Evolutionary conservation across 2,329 filamentous ascomycete genomes (phyloP).

Genomic region (Nemania sp.): DNA sequence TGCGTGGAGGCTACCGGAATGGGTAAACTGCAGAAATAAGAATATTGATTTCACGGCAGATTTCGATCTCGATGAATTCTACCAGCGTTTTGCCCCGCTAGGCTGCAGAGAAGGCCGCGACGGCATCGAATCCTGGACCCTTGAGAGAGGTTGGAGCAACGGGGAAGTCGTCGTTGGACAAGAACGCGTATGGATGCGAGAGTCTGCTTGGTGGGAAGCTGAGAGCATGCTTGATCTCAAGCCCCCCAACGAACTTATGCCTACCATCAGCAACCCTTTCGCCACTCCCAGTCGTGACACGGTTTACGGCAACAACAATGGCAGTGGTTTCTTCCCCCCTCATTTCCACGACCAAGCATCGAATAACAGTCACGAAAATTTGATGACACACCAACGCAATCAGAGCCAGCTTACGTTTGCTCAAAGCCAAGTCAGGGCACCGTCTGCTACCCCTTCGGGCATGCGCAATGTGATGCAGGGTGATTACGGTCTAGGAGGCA

Average conservation of each 20-base stretch:
- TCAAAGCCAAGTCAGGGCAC: slow-evolving; percentile 57
- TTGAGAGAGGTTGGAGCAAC: slow-evolving; percentile 98
- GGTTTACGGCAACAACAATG: slow-evolving; percentile 74
- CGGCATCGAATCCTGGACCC: slow-evolving; percentile 91
- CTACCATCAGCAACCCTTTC: slow-evolving; percentile 49
- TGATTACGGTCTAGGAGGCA: slow-evolving; percentile 89
- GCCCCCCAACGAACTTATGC: slow-evolving; percentile 63
- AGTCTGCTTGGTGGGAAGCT: slow-evolving; percentile 96
- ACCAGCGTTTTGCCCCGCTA: slow-evolving; percentile 81
- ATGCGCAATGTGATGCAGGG: slow-evolving; percentile 71
- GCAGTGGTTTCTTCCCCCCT: slow-evolving; percentile 77
- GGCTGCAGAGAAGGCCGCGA: slow-evolving; percentile 92
- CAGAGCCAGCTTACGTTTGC: slow-evolving; percentile 63
- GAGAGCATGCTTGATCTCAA: slow-evolving; percentile 96
- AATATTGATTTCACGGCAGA: slow-evolving; percentile 96
- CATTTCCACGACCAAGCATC: slow-evolving; percentile 70
- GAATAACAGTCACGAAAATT: slow-evolving; percentile 78
- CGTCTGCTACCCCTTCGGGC: slow-evolving; percentile 71
- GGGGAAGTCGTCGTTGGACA: slow-evolving; percentile 92
- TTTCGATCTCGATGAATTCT: slow-evolving; percentile 94
- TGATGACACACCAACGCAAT: slow-evolving; percentile 70
- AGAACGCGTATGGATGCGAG: slow-evolving; percentile 95
- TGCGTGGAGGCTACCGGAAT: slow-evolving; percentile 93
- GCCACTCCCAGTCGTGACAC: slow-evolving; percentile 71
- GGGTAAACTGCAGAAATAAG: slow-evolving; percentile 93